Percentiles rank a stretch among this genome's conserved stretches.
phyloP scores from a whole-genome alignment of 345 rosid species.

The Jatropha curcas region DNA sequence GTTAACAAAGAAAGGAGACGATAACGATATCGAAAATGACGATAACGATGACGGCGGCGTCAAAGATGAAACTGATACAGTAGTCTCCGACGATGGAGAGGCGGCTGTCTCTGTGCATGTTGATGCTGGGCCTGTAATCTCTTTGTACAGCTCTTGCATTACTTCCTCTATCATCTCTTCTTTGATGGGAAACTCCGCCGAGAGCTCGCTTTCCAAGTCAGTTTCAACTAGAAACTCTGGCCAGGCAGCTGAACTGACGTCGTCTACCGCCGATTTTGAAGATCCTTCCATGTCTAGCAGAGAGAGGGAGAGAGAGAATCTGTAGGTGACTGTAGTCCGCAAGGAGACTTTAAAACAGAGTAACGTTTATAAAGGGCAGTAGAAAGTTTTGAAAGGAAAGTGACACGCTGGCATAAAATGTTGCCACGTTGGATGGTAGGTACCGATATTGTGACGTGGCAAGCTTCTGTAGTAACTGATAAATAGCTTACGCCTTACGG shows the following conservation, averaged over 20 bases:
- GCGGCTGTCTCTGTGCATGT: neutral
- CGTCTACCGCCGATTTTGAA: constrained; percentile 7
- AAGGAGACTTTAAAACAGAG: neutral
- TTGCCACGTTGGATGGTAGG: constrained; percentile 30
- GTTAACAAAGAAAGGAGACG: neutral
- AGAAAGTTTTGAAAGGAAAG: neutral
- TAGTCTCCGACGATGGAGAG: constrained; percentile 2
- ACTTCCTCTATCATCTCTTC: constrained; percentile 47
- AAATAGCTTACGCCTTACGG: constrained; percentile 7
- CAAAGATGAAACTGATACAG: neutral
- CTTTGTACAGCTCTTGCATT: constrained; percentile 48
- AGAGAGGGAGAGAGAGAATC: neutral
- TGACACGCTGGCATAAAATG: constrained; percentile 22
- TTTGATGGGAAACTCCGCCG: constrained; percentile 28
- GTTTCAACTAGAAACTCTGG: constrained; percentile 26
- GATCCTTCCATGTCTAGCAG: constrained; percentile 13
- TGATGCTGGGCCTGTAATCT: constrained; percentile 26
- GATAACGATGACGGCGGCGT: neutral
- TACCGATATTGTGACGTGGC: constrained; percentile 27
- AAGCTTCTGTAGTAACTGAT: constrained; percentile 5
- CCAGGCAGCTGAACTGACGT: constrained; percentile 2
- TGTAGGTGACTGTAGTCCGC: neutral
- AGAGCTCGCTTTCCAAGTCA: constrained; percentile 30
- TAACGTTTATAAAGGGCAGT: neutral
- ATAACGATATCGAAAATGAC: neutral